phyloP scores from a whole-genome alignment of 805 yeast genomes.

The Spathaspora boniae region DNA sequence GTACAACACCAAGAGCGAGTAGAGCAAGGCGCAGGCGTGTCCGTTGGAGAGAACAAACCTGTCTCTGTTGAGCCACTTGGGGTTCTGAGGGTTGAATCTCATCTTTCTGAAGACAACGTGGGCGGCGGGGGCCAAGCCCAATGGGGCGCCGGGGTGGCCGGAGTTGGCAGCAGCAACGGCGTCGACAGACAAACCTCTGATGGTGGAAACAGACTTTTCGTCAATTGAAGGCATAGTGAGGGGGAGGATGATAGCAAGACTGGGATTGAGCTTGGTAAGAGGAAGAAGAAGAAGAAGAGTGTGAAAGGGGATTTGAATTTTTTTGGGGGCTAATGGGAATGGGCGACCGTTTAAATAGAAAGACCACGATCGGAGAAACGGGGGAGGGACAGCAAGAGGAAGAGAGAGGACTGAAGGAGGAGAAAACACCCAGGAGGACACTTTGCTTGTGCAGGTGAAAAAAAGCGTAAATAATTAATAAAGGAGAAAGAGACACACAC shows the following conservation, averaged over 20 bases:
- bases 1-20: conserved; percentile 77
- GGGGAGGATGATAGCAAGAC: conserved; percentile 1
- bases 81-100: conserved; percentile 87
- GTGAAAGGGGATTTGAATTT: background rate
- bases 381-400: conserved; percentile 1
- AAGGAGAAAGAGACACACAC: too few relatives aligned
- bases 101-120: conserved; percentile 79
- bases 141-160: conserved; percentile 99
- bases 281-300: conserved; percentile 6
- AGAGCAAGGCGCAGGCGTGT: conserved; percentile 89
- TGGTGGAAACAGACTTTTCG: conserved; percentile 74
- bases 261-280: conserved; percentile 3
- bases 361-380: too few relatives aligned
- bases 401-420: background rate
- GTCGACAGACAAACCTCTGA: conserved; percentile 86
- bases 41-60: conserved; percentile 95
- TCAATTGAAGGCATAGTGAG: conserved; percentile 44
- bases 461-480: too few relatives aligned
- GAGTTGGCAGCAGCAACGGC: conserved; percentile 85
- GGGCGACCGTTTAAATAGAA: too few relatives aligned
- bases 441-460: too few relatives aligned
- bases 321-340: too few relatives aligned
- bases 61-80: conserved; percentile 92
- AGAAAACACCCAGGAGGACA: too few relatives aligned
- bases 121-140: conserved; percentile 96